These are phyloP conservation scores for Pseudevernia furfuracea DNA, from an alignment of 495 filamentous ascomycete species.

Conservation along the genomic window DNA sequence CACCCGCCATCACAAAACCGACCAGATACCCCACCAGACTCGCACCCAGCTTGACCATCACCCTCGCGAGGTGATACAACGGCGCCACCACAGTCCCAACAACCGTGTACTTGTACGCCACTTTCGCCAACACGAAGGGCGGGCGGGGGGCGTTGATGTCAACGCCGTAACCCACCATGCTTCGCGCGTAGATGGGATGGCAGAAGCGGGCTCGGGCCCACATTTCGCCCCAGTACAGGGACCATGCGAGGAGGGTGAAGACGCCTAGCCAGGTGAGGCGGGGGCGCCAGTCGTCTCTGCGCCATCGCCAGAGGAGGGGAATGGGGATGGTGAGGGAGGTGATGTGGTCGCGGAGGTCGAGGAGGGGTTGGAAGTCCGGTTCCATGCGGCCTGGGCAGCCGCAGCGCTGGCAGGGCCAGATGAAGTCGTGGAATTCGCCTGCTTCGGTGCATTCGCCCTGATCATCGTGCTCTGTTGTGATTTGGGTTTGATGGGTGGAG, in stretches of 20 bases:
- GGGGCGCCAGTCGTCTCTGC: slow-evolving; percentile 35
- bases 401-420: slow-evolving; percentile 30
- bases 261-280: slow-evolving; percentile 53
- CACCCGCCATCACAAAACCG: slow-evolving; percentile 21
- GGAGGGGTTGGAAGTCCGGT: slow-evolving; percentile 2
- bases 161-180: slow-evolving; percentile 40
- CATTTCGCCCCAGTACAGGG: slow-evolving; percentile 55
- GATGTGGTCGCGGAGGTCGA: slow-evolving; percentile 7
- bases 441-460: slow-evolving; percentile 23
- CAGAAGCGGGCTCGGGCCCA: slow-evolving; percentile 46
- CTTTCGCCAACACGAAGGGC: slow-evolving; percentile 41
- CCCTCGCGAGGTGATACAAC: slow-evolving; percentile 1
- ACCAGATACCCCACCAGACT: slow-evolving; percentile 17
- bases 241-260: slow-evolving; percentile 37
- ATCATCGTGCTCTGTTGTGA: neutral
- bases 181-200: slow-evolving; percentile 44
- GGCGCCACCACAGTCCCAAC: neutral
- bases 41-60: neutral
- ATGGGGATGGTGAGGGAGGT: slow-evolving; percentile 42
- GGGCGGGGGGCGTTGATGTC: slow-evolving; percentile 40
- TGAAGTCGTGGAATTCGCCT: slow-evolving; percentile 27
- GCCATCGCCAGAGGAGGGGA: slow-evolving; percentile 50
- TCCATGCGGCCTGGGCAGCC: slow-evolving; percentile 18
- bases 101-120: slow-evolving; percentile 35
- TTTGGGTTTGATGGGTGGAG: slow-evolving; percentile 20